These are phyloP conservation scores for Exophiala sideris DNA, from an alignment of 2,329 filamentous ascomycete species.

Conservation along the genomic window DNA sequence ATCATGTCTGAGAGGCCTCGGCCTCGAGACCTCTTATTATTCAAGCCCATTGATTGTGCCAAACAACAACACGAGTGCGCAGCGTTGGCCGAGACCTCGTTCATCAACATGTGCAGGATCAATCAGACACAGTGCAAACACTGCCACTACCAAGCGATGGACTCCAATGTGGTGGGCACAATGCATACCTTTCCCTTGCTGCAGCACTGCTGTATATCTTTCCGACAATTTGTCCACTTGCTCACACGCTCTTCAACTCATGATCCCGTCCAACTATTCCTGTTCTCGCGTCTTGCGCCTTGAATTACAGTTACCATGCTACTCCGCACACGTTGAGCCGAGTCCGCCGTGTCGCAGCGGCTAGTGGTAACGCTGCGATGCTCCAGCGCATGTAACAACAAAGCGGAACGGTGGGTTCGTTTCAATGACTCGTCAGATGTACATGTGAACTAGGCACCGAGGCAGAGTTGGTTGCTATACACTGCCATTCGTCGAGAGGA, in stretches of 20 bases:
- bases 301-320: conserved; percentile 19
- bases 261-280: conserved; percentile 3
- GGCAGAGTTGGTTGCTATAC: too few species aligned
- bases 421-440: too few species aligned
- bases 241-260: conserved; percentile 9
- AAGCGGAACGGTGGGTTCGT: too few species aligned
- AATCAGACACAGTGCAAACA: neutral
- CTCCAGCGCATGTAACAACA: neutral
- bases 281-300: conserved; percentile 15
- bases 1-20: too few species aligned
- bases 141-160: neutral
- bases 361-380: neutral
- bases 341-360: neutral
- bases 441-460: too few species aligned
- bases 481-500: too few species aligned
- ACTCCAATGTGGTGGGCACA: neutral
- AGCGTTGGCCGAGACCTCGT: too few species aligned
- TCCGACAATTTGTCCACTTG: conserved; percentile 2
- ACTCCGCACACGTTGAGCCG: conserved; percentile 1
- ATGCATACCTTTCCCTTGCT: conserved; percentile 17
- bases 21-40: too few species aligned
- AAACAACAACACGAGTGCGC: too few species aligned
- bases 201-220: neutral
- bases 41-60: too few species aligned
- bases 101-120: too few species aligned